Conservation (phyloP, 495 filamentous ascomycete genomes). For the Amphirosellinia nigrospora region DNA sequence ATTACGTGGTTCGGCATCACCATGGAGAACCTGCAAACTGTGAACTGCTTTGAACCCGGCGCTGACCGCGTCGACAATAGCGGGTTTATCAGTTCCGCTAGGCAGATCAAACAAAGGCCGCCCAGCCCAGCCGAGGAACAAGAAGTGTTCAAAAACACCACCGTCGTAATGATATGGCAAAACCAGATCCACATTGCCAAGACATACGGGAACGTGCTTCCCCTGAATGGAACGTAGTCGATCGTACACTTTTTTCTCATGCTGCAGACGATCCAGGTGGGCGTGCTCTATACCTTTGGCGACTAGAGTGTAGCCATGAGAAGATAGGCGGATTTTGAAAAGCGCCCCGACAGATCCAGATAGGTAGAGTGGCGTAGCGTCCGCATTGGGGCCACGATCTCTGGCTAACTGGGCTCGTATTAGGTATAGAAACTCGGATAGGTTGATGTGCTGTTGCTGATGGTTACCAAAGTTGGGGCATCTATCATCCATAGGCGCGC, state of each 20-base stretch:
- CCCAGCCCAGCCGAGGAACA: constrained; percentile 45
- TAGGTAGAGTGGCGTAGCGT: constrained; percentile 48
- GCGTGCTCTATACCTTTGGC: constrained; percentile 47
- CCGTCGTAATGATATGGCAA: constrained; percentile 39
- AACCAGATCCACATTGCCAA: constrained; percentile 42
- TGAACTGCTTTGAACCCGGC: constrained; percentile 30
- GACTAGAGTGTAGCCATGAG: constrained; percentile 56
- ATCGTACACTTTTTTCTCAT: constrained; percentile 45
- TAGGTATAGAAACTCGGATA: constrained; percentile 34
- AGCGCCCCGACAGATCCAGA: constrained; percentile 47
- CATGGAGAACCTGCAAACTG: constrained; percentile 30
- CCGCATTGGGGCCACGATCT: constrained; percentile 40
- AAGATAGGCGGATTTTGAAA: constrained; percentile 51
- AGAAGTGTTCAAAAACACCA: constrained; percentile 38
- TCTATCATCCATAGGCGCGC: constrained; percentile 42
- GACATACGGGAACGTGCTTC: constrained; percentile 43
- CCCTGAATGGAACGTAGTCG: constrained; percentile 44
- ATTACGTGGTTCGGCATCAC: constrained; percentile 36
- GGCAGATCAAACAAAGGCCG: constrained; percentile 24
- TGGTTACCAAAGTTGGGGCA: constrained; percentile 49
- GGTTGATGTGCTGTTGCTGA: constrained; percentile 34
- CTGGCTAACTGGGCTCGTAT: constrained; percentile 40
- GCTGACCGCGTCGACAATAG: constrained; percentile 15
- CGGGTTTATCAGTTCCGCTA: constrained; percentile 3
- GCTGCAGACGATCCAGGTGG: constrained; percentile 32